phyloP scores from a whole-genome alignment of 345 rosid genomes.

The Carallia pectinifolia region DNA sequence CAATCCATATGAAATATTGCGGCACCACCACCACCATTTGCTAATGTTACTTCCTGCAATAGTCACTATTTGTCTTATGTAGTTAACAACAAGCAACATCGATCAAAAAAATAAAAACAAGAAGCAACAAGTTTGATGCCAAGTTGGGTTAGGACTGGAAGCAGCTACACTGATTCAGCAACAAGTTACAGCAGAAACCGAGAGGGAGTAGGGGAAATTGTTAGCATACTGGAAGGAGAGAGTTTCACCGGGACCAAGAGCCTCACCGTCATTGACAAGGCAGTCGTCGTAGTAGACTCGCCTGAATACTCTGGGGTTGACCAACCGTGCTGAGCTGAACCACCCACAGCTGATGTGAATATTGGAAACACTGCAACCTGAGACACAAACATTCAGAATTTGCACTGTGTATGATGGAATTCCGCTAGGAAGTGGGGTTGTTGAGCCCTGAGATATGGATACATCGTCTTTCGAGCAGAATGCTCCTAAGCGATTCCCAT shows the following conservation, averaged over 20 bases:
- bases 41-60: background rate
- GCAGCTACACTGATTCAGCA: slow-evolving; percentile 22
- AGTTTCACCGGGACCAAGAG: slow-evolving; percentile 57
- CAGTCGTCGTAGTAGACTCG: slow-evolving; percentile 48
- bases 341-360: slow-evolving; percentile 72
- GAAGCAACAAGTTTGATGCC: background rate
- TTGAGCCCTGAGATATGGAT: slow-evolving; percentile 49
- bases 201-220: slow-evolving; percentile 55
- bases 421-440: slow-evolving; percentile 59
- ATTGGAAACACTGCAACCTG: slow-evolving; percentile 55
- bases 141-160: background rate
- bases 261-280: slow-evolving; percentile 24
- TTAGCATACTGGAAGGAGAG: slow-evolving; percentile 69
- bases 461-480: slow-evolving; percentile 67
- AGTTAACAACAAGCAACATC: too few species aligned
- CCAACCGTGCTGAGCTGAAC: slow-evolving; percentile 60
- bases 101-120: too few species aligned
- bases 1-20: too few species aligned
- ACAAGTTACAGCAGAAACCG: slow-evolving; percentile 56
- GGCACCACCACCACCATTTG: too few species aligned
- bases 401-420: slow-evolving; percentile 63
- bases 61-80: background rate
- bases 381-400: slow-evolving; percentile 44
- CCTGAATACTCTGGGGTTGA: slow-evolving; percentile 59
- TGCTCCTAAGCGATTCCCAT: slow-evolving; percentile 43